Evolutionary conservation across 176 grass and related monocot genomes (phyloP).

Genomic region (Aegilops longissima): DNA sequence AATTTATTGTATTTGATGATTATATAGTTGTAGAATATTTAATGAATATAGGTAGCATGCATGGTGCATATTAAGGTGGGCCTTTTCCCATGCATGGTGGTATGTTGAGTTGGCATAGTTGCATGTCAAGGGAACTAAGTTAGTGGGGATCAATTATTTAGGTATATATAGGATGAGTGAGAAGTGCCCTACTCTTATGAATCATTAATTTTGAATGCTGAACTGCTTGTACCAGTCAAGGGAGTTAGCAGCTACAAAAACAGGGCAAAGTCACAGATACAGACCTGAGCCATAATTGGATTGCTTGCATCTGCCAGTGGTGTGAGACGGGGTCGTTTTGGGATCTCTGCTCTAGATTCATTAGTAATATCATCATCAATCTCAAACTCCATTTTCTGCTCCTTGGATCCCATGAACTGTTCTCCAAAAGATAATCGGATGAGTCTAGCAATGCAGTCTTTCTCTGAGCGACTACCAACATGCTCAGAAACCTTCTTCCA

Average conservation of each 20-base stretch:
- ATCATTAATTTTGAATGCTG: not conserved
- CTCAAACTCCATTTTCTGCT: slow-evolving; percentile 39
- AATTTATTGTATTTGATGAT: no score
- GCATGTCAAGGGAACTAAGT: no score
- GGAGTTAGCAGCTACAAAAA: not conserved
- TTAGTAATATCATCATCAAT: slow-evolving; percentile 37
- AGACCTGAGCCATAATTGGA: slow-evolving; percentile 95
- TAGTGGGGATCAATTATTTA: no score
- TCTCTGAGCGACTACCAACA: slow-evolving; percentile 80
- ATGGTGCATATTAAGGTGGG: no score
- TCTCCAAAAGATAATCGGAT: slow-evolving; percentile 85
- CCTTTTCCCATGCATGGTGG: no score
- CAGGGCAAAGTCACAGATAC: slow-evolving; percentile 5
- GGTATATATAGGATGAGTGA: no score
- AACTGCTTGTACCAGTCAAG: not conserved
- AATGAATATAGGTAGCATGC: no score
- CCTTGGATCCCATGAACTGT: slow-evolving; percentile 76
- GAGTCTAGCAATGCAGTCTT: slow-evolving; percentile 92
- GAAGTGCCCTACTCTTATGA: not conserved
- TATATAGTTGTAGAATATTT: no score
- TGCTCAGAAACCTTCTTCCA: slow-evolving; percentile 95
- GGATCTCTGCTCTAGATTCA: slow-evolving; percentile 42
- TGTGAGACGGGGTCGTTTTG: slow-evolving; percentile 62
- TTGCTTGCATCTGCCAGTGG: slow-evolving; percentile 93
- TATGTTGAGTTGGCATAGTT: no score